A percentile compares a stretch with the other conserved stretches of the same genome.
These are phyloP conservation scores for Hypericum androsaemum DNA, from an alignment of 345 rosid species.

Conservation along the genomic window DNA sequence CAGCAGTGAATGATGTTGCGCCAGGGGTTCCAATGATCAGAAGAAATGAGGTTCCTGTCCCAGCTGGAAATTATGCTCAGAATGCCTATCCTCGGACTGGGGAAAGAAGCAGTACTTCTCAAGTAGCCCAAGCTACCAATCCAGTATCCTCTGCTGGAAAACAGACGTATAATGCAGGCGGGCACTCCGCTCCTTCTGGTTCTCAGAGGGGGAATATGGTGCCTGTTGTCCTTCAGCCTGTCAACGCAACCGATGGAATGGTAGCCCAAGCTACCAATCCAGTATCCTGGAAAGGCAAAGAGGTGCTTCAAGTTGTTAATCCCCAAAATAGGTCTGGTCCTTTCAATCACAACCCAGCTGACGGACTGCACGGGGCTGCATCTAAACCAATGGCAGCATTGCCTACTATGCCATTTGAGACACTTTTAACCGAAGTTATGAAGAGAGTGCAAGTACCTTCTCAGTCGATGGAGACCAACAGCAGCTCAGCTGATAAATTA, in stretches of 20 bases:
- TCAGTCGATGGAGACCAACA: slow-evolving; percentile 17
- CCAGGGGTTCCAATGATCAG: slow-evolving; percentile 65
- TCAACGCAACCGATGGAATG: slow-evolving; percentile 33
- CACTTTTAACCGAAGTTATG: slow-evolving; percentile 46
- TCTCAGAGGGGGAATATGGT: slow-evolving; percentile 32
- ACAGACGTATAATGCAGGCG: slow-evolving; percentile 18
- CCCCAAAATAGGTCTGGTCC: slow-evolving; percentile 24
- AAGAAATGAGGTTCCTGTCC: slow-evolving; percentile 49
- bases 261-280: slow-evolving; percentile 12
- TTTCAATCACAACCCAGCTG: slow-evolving; percentile 7
- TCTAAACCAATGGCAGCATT: slow-evolving; percentile 12
- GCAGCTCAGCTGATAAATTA: slow-evolving; percentile 14
- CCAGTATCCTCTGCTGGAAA: slow-evolving; percentile 19
- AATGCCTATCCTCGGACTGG: slow-evolving; percentile 17
- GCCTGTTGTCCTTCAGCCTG: slow-evolving; percentile 44
- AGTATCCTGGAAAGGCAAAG: slow-evolving; percentile 29
- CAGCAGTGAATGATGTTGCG: slow-evolving; percentile 54
- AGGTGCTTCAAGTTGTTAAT: slow-evolving; percentile 18
- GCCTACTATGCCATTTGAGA: slow-evolving; percentile 46
- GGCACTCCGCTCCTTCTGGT: slow-evolving; percentile 26
- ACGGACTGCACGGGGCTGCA: slow-evolving; percentile 11
- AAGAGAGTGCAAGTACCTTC: slow-evolving; percentile 34
- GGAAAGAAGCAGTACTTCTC: slow-evolving; percentile 17
- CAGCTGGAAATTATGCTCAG: slow-evolving; percentile 26
- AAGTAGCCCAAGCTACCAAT: slow-evolving; percentile 13